Evolutionary conservation across 371 early-diverging fungal species (phyloP), one percentile per base, ranked within the genome.

Genomic region (Lichtheimia corymbifera): DNA sequence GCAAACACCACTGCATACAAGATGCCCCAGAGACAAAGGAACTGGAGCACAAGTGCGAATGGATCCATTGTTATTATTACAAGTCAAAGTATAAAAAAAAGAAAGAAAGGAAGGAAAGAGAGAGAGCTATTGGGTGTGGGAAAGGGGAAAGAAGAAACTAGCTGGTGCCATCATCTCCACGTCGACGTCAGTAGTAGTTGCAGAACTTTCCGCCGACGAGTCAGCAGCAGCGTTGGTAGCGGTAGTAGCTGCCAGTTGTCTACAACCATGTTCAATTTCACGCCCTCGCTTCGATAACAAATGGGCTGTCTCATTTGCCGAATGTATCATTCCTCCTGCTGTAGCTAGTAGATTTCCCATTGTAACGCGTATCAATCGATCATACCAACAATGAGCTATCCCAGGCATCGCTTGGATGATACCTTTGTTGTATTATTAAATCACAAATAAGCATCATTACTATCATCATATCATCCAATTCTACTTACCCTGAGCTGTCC

Each of bases 361-460:
- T 55, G 77, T 77, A 17, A 77, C 73, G 55, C 85, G 72, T 12
- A 83, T 71, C 17, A 87, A 73, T 52, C 77, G 73, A 59, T 87
- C 83, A 63, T 87, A 85, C 87, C 87, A 87, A 70, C 73, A 80
- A 5, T 76, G 77, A 24, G 55, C 62, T 17, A 85, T 52, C 24
- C 82, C 60, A 13, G 87, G 87, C 53, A 84, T 67, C 28, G 83
- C 74, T 53, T 81, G 74, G 12, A 87, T 69, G 53, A 85, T 68
- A 25, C 84, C 79, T 79, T 55, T 25, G 17, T 28, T 17, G 22
- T n/a, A 14, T 27, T 50, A 47, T 22, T 15, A 42, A 52, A 1
- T 28, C 58, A 14, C 13, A 25, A 58, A 27, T 17, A 17, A 49
- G n/a, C 44, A 27, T 44, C 13, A n/a, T 25, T 28, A 1, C 15